phyloP scores from a whole-genome alignment of 768 basidiomycete species.

The Favolaschia claudopus region DNA sequence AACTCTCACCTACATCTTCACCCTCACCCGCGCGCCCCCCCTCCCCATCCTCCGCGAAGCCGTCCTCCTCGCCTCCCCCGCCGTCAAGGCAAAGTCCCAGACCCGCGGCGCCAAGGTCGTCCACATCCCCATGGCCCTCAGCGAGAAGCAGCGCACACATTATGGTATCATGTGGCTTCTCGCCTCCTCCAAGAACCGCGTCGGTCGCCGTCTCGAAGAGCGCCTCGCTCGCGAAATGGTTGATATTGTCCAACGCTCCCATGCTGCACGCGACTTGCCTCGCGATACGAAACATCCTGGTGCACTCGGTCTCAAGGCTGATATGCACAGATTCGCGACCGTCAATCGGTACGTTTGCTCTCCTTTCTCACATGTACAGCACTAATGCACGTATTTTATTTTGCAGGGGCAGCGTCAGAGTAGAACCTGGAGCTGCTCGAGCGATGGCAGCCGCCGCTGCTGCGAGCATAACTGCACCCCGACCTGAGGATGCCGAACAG shows the following conservation, averaged over 20 bases:
- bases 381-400: too few species aligned
- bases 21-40: conserved; percentile 79
- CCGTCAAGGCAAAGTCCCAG: conserved; percentile 66
- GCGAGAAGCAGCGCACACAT: conserved; percentile 80
- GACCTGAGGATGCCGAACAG: too few species aligned
- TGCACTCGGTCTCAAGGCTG: conserved; percentile 67
- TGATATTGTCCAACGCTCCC: conserved; percentile 56
- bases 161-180: conserved; percentile 78
- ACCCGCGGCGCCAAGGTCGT: conserved; percentile 72
- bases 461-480: too few species aligned
- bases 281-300: conserved; percentile 46
- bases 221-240: conserved; percentile 84
- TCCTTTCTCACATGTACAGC: background rate
- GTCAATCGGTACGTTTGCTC: conserved; percentile 70
- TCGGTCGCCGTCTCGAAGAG: conserved; percentile 67
- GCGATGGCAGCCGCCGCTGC: too few species aligned
- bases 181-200: conserved; percentile 61
- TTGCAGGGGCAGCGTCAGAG: conserved; percentile 16
- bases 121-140: conserved; percentile 72
- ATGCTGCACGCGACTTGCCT: background rate
- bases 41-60: conserved; percentile 83
- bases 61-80: conserved; percentile 71
- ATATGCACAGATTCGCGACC: conserved; percentile 74
- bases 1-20: conserved; percentile 77
- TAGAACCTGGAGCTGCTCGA: background rate